Evolutionary conservation across 257 asterid species (phyloP), one percentile per base, ranked within the genome.

Genomic region (Przewalskia tangutica): DNA sequence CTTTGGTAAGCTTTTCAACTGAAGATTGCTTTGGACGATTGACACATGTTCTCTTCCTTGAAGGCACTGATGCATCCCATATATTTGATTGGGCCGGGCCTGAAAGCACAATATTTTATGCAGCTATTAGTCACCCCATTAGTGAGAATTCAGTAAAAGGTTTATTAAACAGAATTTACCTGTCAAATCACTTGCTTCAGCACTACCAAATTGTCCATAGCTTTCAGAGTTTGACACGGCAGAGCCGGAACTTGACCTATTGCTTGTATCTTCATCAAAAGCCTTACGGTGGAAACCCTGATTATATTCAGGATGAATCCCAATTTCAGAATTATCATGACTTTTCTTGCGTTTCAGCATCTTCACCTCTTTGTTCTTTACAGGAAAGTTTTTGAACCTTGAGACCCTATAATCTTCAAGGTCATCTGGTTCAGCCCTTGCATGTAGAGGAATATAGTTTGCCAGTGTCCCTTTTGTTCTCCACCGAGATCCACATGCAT

Each of bases 401-500:
- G 97, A 84, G 63, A 81, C 85, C 83, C 94, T 90, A 81, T 84
- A 85, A 80, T 91, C 94, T 86, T 90, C 98, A 44, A 88, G 79
- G 54, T 94, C 97, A 40, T 91, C 98, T 23, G 91, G 88, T 60
- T 96, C 99, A 4, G 96, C 89, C 84, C 99, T 90, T 40, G 98
- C 93, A 84, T 94, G 98, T 68, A 96, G 90, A 82, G 99, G 99
- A 48, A 98, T 93, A 82, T 96, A 96, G 87, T 96, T 96, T 51
- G 85, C 92, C 68, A 96, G 88, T 44, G 98, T 90, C 34, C 99
- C 99, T 89, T 96, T 96, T 16, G 99, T 96, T 87, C 99, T 90
- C 99, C 99, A 96, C 77, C 99, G 85, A 56, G 99, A 96, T 73
- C 99, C 99, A 90, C 99, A 96, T 51, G 99, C 99, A 89, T 96